Conservation (phyloP, 1,284 basidiomycete species). For the Wallemia mellicola region DNA sequence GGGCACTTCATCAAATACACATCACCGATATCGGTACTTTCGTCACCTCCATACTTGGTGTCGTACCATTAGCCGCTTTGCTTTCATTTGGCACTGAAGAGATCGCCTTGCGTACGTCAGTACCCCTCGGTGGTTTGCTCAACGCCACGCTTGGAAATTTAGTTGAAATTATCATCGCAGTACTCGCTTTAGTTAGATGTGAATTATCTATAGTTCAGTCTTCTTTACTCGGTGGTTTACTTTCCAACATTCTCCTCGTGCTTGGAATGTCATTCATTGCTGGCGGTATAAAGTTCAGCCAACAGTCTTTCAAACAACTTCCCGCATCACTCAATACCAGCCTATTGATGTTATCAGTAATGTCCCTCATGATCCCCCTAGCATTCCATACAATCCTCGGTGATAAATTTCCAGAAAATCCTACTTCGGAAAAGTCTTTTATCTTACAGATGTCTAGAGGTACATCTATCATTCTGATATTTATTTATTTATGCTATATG, state of each 20-base stretch:
- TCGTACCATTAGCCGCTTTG: slow-evolving; percentile 19
- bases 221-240: slow-evolving; percentile 5
- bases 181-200: slow-evolving; percentile 50
- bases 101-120: slow-evolving; percentile 18
- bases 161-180: slow-evolving; percentile 28
- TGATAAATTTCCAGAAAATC: slow-evolving; percentile 7
- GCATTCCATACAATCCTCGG: slow-evolving; percentile 25
- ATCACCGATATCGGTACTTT: slow-evolving; percentile 31
- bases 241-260: slow-evolving; percentile 34
- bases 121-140: slow-evolving; percentile 18
- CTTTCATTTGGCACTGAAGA: slow-evolving; percentile 21
- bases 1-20: slow-evolving; percentile 35
- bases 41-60: slow-evolving; percentile 28
- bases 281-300: slow-evolving; percentile 30
- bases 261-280: slow-evolving; percentile 51
- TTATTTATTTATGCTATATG: slow-evolving; percentile 11
- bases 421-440: slow-evolving; percentile 5
- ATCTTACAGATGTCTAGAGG: slow-evolving; percentile 9
- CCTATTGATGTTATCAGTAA: slow-evolving; percentile 42
- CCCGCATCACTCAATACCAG: slow-evolving; percentile 26
- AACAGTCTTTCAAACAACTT: slow-evolving; percentile 9
- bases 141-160: slow-evolving; percentile 20
- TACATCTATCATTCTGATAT: slow-evolving; percentile 17
- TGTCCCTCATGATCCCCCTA: slow-evolving; percentile 45
- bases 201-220: slow-evolving; percentile 53